Evolutionary conservation across 306 rosid species (phyloP).

Genomic region (Lathyrus tuberosus): DNA sequence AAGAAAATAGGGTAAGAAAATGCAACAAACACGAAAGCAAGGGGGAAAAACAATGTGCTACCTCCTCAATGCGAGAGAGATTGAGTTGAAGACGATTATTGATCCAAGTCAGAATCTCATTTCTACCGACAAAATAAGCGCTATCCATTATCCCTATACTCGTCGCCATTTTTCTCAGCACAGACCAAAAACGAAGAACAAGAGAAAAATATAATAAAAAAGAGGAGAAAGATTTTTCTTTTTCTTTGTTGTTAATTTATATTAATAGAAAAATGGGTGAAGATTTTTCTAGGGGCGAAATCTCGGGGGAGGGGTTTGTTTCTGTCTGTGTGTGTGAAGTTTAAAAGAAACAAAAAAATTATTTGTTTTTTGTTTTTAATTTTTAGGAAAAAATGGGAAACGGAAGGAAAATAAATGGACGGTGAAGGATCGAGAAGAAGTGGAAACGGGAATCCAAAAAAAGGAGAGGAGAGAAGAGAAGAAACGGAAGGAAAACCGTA

Average conservation of each 20-base stretch:
- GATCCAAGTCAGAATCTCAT: constrained; percentile 95
- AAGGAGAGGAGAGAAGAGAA: background rate
- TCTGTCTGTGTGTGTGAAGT: background rate
- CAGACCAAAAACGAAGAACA: background rate
- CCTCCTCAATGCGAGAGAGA: constrained; percentile 98
- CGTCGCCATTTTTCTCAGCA: constrained; percentile 65
- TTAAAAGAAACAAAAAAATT: background rate
- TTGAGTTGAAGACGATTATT: constrained; percentile 87
- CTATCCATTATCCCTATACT: constrained; percentile 97
- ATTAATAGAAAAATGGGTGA: background rate
- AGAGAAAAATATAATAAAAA: background rate
- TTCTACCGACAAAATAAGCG: constrained; percentile 96
- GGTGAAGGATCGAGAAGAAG: constrained; percentile 34
- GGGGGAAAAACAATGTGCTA: background rate
- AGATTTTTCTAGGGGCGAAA: constrained; percentile 41
- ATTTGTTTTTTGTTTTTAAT: constrained; percentile 5
- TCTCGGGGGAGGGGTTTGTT: constrained; percentile 33
- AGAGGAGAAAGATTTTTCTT: background rate
- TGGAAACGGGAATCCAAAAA: constrained; percentile 29
- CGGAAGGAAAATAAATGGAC: constrained; percentile 38
- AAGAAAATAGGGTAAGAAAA: background rate
- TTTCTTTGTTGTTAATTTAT: no score
- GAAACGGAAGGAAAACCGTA: constrained; percentile 6
- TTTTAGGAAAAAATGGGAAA: constrained; percentile 18
- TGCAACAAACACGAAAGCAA: background rate